Base-by-base conservation (phyloP, 1,139 yeast species). In the Sugiyamaella japonica region DNA sequence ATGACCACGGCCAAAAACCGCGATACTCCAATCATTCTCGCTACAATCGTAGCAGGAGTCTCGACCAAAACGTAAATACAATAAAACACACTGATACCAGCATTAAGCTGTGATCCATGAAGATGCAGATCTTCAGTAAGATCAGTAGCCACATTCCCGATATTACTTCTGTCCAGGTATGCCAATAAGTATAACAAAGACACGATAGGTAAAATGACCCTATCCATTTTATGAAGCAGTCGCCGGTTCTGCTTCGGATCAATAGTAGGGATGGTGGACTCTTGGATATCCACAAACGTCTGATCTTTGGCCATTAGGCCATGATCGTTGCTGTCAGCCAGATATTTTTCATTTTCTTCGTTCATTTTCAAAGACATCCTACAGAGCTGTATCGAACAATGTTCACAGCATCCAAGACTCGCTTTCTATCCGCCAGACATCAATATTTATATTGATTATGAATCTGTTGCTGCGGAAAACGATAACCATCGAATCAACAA, bases 101-200 rank as follows among this genome's bases (percentile, higher is more conserved):
- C 74, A 65, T 80, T 80, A 67, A 80, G 83, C 63, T 83, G 78
- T 38, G 68, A 62, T 1, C 81, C 81, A 2, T 66, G 60, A 54
- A 84, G 72, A 1, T 75, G 71, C 53, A 83, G 67, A 59, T 83
- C 86, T 13, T 66, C 45, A 74, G 62, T 38, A 6, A 48, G 31
- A 15, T 39, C 39, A 13, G 28, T 40, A 7, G 59, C 52, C 13
- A 52, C 50, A 25, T 77, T 77, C 1, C 86, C 86, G 60, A 84
- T 80, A 63, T 82, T 82, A 59, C 81, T 80, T 61, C 86, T 71
- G 67, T 84, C 89, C 56, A 84, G 71, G 62, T 76, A 81, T 58
- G 82, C 78, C 56, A 82, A 70, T 54, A 82, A 73, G 59, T 82
- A 82, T 52, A 81, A 72, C 47, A 76, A 63, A n/a, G 80, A 76